These are phyloP conservation scores for Liquidambar formosana DNA, from an alignment of 164 flowering plant genomes.

Conservation along the genomic window DNA sequence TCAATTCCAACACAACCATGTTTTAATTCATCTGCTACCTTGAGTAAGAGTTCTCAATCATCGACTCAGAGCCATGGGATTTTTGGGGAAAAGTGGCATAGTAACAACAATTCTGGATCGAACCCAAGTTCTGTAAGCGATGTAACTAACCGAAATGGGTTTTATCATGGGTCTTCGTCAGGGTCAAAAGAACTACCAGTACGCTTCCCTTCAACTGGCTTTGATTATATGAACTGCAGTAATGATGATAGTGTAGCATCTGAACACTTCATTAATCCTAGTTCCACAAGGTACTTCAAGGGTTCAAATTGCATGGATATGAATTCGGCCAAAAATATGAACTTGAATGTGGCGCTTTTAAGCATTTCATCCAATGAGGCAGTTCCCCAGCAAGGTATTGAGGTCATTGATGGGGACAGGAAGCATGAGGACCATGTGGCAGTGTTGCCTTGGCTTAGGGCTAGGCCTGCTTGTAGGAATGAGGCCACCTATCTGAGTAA, in stretches of 20 bases:
- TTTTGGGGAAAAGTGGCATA: slow-evolving; percentile 39
- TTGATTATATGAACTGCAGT: slow-evolving; percentile 25
- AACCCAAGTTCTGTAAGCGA: slow-evolving; percentile 26
- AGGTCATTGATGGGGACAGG: slow-evolving; percentile 26
- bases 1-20: slow-evolving; percentile 29
- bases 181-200: slow-evolving; percentile 36
- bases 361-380: slow-evolving; percentile 28
- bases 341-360: slow-evolving; percentile 36
- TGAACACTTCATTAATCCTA: slow-evolving; percentile 10
- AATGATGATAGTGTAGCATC: slow-evolving; percentile 18
- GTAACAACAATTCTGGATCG: slow-evolving; percentile 14
- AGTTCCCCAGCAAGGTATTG: slow-evolving; percentile 20
- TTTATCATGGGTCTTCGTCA: slow-evolving; percentile 47
- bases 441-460: slow-evolving; percentile 50
- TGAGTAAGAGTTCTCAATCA: slow-evolving; percentile 28
- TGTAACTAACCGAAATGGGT: slow-evolving; percentile 29
- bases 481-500: slow-evolving; percentile 22
- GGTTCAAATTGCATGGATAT: slow-evolving; percentile 32
- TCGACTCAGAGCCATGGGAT: slow-evolving; percentile 32
- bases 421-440: slow-evolving; percentile 30
- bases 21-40: slow-evolving; percentile 23
- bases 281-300: slow-evolving; percentile 24
- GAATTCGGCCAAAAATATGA: slow-evolving; percentile 36
- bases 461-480: slow-evolving; percentile 28
- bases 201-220: slow-evolving; percentile 28